Conservation (phyloP, 495 filamentous ascomycete species). For the Hypoxylon lienhwacheense region DNA sequence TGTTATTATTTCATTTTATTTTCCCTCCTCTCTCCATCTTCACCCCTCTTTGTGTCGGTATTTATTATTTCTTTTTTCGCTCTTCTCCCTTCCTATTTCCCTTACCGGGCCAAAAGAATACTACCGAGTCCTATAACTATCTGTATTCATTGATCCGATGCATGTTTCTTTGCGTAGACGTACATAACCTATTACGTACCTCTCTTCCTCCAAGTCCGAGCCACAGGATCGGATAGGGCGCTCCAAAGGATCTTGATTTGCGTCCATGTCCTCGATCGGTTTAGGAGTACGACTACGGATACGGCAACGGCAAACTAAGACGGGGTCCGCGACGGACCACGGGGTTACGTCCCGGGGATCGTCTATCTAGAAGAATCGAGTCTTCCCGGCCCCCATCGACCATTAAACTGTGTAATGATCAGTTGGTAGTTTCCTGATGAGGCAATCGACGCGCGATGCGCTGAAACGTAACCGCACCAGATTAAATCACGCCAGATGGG, state of each 20-base stretch:
- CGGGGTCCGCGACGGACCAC: slow-evolving; percentile 29
- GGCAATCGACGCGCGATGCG: slow-evolving; percentile 34
- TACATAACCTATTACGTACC: not conserved
- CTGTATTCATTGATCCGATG: too few species aligned
- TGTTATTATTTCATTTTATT: not conserved
- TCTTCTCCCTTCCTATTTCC: slow-evolving; percentile 6
- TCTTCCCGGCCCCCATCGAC: slow-evolving; percentile 33
- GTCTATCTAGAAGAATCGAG: slow-evolving; percentile 27
- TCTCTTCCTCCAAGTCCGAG: slow-evolving; percentile 24
- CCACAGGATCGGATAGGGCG: slow-evolving; percentile 31
- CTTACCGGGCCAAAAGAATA: too few species aligned
- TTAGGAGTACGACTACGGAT: slow-evolving; percentile 21
- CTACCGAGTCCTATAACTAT: too few species aligned
- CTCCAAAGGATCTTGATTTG: slow-evolving; percentile 7
- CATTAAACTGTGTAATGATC: slow-evolving; percentile 17
- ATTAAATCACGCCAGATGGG: slow-evolving; percentile 28
- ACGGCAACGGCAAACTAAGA: slow-evolving; percentile 29
- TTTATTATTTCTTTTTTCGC: not conserved
- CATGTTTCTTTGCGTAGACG: not conserved
- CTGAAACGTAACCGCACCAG: slow-evolving; percentile 33
- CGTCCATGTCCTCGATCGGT: slow-evolving; percentile 25
- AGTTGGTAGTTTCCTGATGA: slow-evolving; percentile 32
- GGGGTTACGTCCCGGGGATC: slow-evolving; percentile 30
- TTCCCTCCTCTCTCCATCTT: not conserved
- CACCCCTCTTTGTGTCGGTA: slow-evolving; percentile 4